A percentile compares a stretch with the other conserved stretches of the same genome.
Evolutionary conservation across 371 early-diverging fungal genomes (phyloP).

Genomic region (Actinomortierella ambigua): DNA sequence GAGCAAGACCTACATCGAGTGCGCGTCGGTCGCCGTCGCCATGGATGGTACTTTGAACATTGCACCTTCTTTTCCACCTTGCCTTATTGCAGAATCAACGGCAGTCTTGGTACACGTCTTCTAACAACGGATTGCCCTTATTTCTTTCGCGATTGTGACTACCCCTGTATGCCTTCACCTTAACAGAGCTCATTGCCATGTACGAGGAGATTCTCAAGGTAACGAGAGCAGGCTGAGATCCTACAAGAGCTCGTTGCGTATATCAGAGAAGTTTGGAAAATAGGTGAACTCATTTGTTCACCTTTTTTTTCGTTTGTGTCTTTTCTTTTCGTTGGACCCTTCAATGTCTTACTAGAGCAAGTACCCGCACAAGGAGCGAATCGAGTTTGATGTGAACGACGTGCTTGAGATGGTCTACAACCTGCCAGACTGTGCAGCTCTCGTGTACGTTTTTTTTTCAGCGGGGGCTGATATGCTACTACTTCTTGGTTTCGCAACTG

Average conservation of each 20-base stretch:
- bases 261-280: neutral
- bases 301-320: neutral
- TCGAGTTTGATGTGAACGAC: constrained; percentile 45
- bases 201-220: constrained; percentile 45
- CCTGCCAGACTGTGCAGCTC: constrained; percentile 41
- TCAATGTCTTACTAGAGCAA: constrained; percentile 20
- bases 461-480: neutral
- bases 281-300: neutral
- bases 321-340: neutral
- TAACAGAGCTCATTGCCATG: constrained; percentile 43
- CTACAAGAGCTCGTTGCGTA: too few species aligned
- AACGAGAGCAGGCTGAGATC: neutral
- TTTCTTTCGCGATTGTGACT: neutral
- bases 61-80: neutral
- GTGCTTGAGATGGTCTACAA: constrained; percentile 43
- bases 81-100: neutral
- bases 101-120: neutral
- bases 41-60: constrained; percentile 35
- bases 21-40: constrained; percentile 32
- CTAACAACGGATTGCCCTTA: neutral
- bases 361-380: constrained; percentile 39
- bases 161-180: neutral
- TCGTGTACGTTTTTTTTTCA: constrained; percentile 25
- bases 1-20: constrained; percentile 45
- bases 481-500: neutral